Base-by-base conservation (phyloP, 345 rosid genomes). In the Geranium rotundifolium region DNA sequence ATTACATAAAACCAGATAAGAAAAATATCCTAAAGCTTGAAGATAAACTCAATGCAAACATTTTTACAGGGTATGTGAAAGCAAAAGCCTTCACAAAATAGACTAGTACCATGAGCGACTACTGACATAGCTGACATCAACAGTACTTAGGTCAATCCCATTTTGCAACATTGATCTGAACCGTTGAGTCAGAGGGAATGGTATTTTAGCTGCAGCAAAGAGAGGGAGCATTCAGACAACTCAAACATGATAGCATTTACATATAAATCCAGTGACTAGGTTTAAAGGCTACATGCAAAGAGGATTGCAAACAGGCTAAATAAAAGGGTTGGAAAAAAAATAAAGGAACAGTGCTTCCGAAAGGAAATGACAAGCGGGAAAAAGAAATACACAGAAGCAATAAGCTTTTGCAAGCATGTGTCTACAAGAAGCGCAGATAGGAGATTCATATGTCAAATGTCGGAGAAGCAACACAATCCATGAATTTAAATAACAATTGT, bases 111-210 rank as follows among this genome's bases (percentile, higher is more conserved):
- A 95, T 57, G 97, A 95, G 13, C 97, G 97, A 70, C 97, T 88
- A 68, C 99, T 95, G 60, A 95, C 99, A 39, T 95, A 95, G 83
- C 99, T 95, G 62, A 95, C 97, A 70, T 95, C 97, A 3, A 95
- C 99, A 14, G 96, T 90, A 76, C 99, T 95, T 77, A 95, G 79
- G 79, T 95, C 99, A 69, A 95, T 95, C 64, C 97, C 99, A 75
- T 95, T 90, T 79, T 95, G 99, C 78, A 95, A 75, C 99, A 95
- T 95, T 65, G 97, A 79, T 63, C 99, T 84, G 78, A 95, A 95
- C 80, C 97, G 86, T 66, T 90, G 96, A 68, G 99, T 95, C 69
- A 95, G 81, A 4, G 99, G 99, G 68, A 95, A 95, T 0, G 99
- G 96, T 77, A 95, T 88, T 80, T 95, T 95, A 63, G 99, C 97